A percentile compares a stretch with the other conserved stretches of the same genome.
Conservation (phyloP, 805 yeast species). For the Tetrapisispora pingtungensis region DNA sequence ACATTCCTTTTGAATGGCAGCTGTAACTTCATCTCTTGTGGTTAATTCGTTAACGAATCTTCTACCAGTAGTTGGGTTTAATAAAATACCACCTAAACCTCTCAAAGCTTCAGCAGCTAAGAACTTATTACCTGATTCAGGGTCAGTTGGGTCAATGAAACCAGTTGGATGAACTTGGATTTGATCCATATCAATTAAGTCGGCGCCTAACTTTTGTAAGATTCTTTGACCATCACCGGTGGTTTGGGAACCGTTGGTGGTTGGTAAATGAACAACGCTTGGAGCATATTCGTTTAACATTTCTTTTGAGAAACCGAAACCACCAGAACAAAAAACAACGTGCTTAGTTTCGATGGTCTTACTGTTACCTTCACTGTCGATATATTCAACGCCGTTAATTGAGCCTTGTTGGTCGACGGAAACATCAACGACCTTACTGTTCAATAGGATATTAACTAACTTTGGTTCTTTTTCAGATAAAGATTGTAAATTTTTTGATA, state of each 20-base stretch:
- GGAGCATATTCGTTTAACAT: conserved; percentile 38
- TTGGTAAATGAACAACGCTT: conserved; percentile 37
- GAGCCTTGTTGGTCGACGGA: conserved; percentile 17
- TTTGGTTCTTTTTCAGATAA: conserved; percentile 19
- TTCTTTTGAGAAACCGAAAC: conserved; percentile 36
- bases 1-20: conserved; percentile 30
- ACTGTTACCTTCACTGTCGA: conserved; percentile 23
- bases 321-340: conserved; percentile 53
- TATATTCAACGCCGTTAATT: conserved; percentile 37
- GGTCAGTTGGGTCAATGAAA: conserved; percentile 37
- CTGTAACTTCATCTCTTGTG: conserved; percentile 46
- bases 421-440: conserved; percentile 32
- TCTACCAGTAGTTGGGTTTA: conserved; percentile 35
- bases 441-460: conserved; percentile 30
- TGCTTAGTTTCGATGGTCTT: conserved; percentile 22
- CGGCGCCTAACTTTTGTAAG: conserved; percentile 38
- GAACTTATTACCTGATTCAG: conserved; percentile 38
- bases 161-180: conserved; percentile 61
- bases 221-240: conserved; percentile 52
- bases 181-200: conserved; percentile 46
- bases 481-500: conserved; percentile 31
- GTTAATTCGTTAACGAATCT: conserved; percentile 46
- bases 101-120: conserved; percentile 54
- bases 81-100: conserved; percentile 48
- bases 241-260: conserved; percentile 48